phyloP scores from a whole-genome alignment of 1,284 basidiomycete species.

The Sanghuangporus weigelae region DNA sequence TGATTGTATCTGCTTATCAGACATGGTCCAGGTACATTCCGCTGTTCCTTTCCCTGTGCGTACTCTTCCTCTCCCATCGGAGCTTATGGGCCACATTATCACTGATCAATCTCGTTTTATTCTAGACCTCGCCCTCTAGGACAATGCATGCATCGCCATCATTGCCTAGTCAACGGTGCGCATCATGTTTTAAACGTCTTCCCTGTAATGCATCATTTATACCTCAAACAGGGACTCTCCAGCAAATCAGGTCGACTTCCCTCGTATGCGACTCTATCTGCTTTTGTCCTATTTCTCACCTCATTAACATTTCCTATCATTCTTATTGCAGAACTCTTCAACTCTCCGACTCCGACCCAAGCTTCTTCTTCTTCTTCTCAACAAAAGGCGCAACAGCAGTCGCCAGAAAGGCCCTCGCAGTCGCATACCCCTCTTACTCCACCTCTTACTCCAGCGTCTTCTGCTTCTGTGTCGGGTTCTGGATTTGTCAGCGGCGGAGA shows the following conservation, averaged over 20 bases:
- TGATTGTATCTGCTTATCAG: neutral
- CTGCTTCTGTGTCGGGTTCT: neutral
- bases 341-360: constrained; percentile 10
- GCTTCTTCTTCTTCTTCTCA: neutral
- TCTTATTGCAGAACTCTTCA: constrained; percentile 2
- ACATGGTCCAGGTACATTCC: constrained; percentile 3
- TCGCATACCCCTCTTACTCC: constrained; percentile 16
- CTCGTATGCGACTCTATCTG: neutral
- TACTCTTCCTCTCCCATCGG: neutral
- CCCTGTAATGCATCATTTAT: neutral
- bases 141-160: neutral
- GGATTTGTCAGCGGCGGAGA: neutral
- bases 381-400: neutral
- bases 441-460: constrained; percentile 12
- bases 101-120: neutral
- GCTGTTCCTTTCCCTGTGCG: constrained; percentile 9
- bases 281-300: neutral
- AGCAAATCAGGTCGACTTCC: neutral
- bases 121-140: constrained; percentile 1
- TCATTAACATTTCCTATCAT: neutral
- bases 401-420: constrained; percentile 8
- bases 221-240: neutral
- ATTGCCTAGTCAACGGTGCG: neutral
- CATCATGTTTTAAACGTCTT: neutral
- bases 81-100: neutral